Percentiles rank a stretch among this genome's conserved stretches.
phyloP scores from a whole-genome alignment of 345 rosid species.

The Moringa oleifera region DNA sequence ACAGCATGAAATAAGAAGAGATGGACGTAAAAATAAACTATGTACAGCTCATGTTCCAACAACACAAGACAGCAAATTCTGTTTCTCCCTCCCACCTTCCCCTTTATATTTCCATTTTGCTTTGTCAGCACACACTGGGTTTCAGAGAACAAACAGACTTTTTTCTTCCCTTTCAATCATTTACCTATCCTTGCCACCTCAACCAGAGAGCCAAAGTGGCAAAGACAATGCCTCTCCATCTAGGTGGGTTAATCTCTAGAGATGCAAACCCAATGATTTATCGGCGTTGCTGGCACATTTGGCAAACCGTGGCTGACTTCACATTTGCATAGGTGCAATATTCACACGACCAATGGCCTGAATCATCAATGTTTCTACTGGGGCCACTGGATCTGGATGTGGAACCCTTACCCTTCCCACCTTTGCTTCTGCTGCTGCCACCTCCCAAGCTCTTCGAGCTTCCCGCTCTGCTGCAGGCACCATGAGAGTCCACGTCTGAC shows the following conservation, averaged over 20 bases:
- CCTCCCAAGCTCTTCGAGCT: conserved; percentile 47
- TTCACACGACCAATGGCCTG: conserved; percentile 75
- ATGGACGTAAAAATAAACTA: not conserved
- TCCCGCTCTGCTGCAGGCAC: conserved; percentile 43
- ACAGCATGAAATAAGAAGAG: not conserved
- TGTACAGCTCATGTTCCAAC: conserved; percentile 6
- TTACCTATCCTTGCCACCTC: not conserved
- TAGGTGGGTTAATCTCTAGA: not conserved
- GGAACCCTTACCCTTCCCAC: conserved; percentile 43
- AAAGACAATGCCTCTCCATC: not conserved
- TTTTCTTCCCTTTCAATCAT: not conserved
- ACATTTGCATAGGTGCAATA: conserved; percentile 63
- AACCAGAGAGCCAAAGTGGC: not conserved
- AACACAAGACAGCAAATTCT: not conserved
- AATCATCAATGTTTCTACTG: conserved; percentile 35
- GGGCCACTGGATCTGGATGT: conserved; percentile 54
- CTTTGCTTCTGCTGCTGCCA: conserved; percentile 25
- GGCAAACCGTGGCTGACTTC: conserved; percentile 51
- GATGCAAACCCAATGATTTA: conserved; percentile 9
- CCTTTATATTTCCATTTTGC: not conserved
- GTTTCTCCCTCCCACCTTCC: not conserved
- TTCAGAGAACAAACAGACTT: not conserved
- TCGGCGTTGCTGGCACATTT: conserved; percentile 59
- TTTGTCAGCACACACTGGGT: not conserved
- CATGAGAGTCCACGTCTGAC: conserved; percentile 60